A percentile compares a stretch with the other conserved stretches of the same genome.
phyloP scores from a whole-genome alignment of 345 rosid species.

The Tarenaya hassleriana region DNA sequence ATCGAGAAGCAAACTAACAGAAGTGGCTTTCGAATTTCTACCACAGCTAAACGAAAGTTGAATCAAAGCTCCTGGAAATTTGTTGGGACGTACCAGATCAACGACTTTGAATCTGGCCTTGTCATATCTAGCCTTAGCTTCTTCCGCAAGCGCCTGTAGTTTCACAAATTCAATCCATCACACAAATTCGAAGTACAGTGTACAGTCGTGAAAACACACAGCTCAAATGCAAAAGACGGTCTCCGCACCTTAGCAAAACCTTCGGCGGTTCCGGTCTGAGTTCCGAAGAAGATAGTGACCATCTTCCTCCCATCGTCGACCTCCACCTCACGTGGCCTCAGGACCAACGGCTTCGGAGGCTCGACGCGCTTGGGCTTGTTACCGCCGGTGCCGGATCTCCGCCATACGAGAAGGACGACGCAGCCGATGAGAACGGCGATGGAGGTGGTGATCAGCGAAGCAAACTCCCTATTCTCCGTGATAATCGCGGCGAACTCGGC shows the following conservation, averaged over 20 bases:
- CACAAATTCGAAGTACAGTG: too few relatives aligned
- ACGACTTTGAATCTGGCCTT: constrained; percentile 69
- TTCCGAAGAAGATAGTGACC: constrained; percentile 81
- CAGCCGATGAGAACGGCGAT: constrained; percentile 86
- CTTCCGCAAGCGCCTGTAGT: constrained; percentile 61
- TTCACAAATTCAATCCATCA: not conserved
- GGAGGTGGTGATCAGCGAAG: constrained; percentile 72
- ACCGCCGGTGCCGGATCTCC: constrained; percentile 60
- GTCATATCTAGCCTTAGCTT: constrained; percentile 79
- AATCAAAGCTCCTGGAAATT: not conserved
- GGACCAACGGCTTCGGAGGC: constrained; percentile 51
- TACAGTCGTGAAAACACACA: too few relatives aligned
- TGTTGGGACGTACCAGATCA: constrained; percentile 56
- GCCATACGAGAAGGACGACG: constrained; percentile 61
- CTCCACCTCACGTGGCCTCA: constrained; percentile 51
- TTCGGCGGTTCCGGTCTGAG: constrained; percentile 96
- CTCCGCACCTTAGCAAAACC: constrained; percentile 81
- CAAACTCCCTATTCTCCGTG: constrained; percentile 67
- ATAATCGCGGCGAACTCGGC: constrained; percentile 50
- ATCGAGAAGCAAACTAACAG: too few relatives aligned
- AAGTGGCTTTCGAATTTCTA: too few relatives aligned
- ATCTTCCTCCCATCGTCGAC: constrained; percentile 69
- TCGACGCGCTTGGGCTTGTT: constrained; percentile 36
- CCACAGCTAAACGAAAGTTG: not conserved
- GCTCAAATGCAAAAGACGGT: not conserved